Evolutionary conservation across 2,329 filamentous ascomycete species (phyloP).

Genomic region (Colletotrichum sp.): DNA sequence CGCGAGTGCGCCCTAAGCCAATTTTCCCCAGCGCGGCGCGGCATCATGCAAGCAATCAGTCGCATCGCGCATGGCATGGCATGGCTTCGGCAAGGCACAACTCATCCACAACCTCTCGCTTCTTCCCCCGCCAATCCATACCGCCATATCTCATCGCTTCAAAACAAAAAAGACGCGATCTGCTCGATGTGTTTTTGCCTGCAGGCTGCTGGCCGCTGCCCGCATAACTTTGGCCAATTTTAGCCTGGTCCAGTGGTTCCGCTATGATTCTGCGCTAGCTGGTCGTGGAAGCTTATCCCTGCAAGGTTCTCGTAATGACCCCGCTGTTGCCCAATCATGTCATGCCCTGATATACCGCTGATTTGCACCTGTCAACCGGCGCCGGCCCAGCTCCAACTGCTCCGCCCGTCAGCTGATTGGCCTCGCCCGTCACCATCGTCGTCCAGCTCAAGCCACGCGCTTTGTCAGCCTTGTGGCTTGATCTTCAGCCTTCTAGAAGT

Average conservation of each 20-base stretch:
- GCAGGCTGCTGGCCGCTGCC: not conserved
- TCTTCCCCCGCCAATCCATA: conserved; percentile 15
- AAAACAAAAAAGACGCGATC: conserved; percentile 7
- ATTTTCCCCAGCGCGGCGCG: not conserved
- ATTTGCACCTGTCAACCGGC: not conserved
- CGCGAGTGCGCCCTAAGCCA: not conserved
- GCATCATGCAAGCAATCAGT: conserved; percentile 9
- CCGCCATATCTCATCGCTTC: conserved; percentile 1
- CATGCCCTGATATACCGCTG: not conserved
- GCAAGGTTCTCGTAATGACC: not conserved
- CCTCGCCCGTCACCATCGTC: not conserved
- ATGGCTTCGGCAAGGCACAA: not conserved
- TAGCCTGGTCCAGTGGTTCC: not conserved
- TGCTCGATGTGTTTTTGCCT: not conserved
- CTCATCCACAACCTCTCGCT: conserved; percentile 1
- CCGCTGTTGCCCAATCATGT: not conserved
- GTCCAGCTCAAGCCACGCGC: not conserved
- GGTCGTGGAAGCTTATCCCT: not conserved
- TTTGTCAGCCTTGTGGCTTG: conserved; percentile 21
- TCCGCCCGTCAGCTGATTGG: conserved; percentile 6
- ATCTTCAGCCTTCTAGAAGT: conserved; percentile 18
- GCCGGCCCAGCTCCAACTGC: not conserved
- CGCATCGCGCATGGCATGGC: not conserved
- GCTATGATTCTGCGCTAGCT: not conserved
- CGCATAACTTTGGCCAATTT: conserved; percentile 21